Evolutionary conservation across 169 alveolate genomes (phyloP).

Genomic region (Plasmodium malariae): DNA sequence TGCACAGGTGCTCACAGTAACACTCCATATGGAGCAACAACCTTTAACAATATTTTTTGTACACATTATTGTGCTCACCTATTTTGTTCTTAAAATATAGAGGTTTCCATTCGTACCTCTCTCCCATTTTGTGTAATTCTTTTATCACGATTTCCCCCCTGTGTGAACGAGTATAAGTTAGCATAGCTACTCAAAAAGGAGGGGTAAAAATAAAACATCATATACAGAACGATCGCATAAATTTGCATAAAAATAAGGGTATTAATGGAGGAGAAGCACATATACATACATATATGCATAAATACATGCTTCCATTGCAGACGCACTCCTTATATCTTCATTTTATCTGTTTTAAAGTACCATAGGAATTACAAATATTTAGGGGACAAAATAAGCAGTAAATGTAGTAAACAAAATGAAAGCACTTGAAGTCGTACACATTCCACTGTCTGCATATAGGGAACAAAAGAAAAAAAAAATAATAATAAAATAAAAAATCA

Average conservation of each 20-base stretch:
- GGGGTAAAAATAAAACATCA: too few species aligned
- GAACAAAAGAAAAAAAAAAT: background rate
- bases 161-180: background rate
- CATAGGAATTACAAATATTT: constrained; percentile 71
- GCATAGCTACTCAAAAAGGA: constrained; percentile 51
- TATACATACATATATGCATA: background rate
- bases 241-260: background rate
- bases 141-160: constrained; percentile 56
- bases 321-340: too few species aligned
- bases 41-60: too few species aligned
- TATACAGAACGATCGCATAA: too few species aligned
- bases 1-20: too few species aligned
- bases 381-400: constrained; percentile 30
- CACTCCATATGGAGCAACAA: too few species aligned
- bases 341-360: too few species aligned
- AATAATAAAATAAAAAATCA: too few species aligned
- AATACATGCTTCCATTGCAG: too few species aligned
- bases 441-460: constrained; percentile 75
- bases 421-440: constrained; percentile 19
- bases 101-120: constrained; percentile 23
- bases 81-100: constrained; percentile 39
- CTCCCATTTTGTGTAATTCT: constrained; percentile 42
- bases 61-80: constrained; percentile 4
- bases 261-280: background rate
- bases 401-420: constrained; percentile 30